Base-by-base conservation (phyloP, 768 basidiomycete genomes). In the Tylopilus vinaceipallidus region DNA sequence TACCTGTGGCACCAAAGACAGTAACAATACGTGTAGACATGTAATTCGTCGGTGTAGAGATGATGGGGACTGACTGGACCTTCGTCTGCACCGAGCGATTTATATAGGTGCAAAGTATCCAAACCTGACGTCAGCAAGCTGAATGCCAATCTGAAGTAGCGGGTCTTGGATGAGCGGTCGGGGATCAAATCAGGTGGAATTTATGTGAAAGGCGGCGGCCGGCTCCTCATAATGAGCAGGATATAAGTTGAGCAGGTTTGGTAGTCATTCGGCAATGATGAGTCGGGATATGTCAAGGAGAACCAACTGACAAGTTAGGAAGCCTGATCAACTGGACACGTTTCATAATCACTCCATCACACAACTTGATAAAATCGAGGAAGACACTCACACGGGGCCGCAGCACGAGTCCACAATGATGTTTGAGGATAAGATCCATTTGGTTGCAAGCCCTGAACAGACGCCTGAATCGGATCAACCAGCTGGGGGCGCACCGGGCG, bases 1-100 rank as follows among this genome's bases (percentile, higher is more conserved):
- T 49, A 12, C 72, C 72, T 17, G 71, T 73, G 3, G 72, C 70
- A 24, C 72, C 71, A 17, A 69, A 61, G 26, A 73, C 67, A 4
- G 59, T 60, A 27, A 71, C 60, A 29, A 70, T 49, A 10, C 63
- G 65, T 36, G 45, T 2, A 41, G 51, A 57, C 57, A 53, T 48
- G 29, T 17, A 44, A 11, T 14, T 40, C 11, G 30, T n/a, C n/a
- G 44, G 32, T 13, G 11, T 5, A 14, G 11, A 11, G 11, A 32
- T 14, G 14, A 14, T 32, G 11, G 32, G 14, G 7, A 14, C 20
- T 26, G 34, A 26, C n/a, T 27, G n/a, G n/a, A n/a, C 20, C 10
- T 20, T n/a, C n/a, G 20, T 13, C 32, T 9, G 34, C 32, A 47
- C 27, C 20, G 16, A 49, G 42, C 16, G 39, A n/a, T 27, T 50